Percentiles rank a stretch among this genome's conserved stretches.
Evolutionary conservation across 2,329 filamentous ascomycete species (phyloP).

Genomic region (Bipolaris zeicola): DNA sequence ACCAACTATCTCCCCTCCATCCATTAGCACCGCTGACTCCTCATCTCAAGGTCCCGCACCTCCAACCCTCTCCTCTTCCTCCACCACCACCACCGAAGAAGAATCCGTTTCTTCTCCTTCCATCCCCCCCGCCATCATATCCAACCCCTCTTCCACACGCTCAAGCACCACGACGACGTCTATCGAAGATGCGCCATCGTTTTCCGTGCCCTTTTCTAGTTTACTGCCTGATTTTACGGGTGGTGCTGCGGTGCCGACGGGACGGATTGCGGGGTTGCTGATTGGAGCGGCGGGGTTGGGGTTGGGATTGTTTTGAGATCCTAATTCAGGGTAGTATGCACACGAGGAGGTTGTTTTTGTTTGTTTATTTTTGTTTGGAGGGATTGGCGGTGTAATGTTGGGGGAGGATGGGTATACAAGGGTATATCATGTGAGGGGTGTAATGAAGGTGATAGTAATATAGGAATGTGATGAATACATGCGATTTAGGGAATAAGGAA

Average conservation of each 20-base stretch:
- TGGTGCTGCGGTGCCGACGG: slow-evolving; percentile 23
- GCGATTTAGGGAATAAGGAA: too few species aligned
- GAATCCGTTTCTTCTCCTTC: background rate
- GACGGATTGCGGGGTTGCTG: slow-evolving; percentile 25
- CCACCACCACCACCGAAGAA: slow-evolving; percentile 2
- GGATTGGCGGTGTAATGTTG: too few species aligned
- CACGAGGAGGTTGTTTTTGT: too few species aligned
- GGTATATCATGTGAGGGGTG: too few species aligned
- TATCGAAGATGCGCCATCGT: slow-evolving; percentile 4
- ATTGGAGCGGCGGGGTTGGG: slow-evolving; percentile 35
- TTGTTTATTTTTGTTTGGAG: too few species aligned
- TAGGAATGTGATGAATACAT: too few species aligned
- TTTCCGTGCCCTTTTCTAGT: slow-evolving; percentile 14
- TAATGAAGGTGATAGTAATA: too few species aligned
- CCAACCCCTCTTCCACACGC: slow-evolving; percentile 17
- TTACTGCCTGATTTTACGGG: slow-evolving; percentile 19
- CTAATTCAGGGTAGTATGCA: too few species aligned
- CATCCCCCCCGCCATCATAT: slow-evolving; percentile 4
- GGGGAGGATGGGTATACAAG: too few species aligned
- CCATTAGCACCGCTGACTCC: slow-evolving; percentile 32
- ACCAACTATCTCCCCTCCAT: slow-evolving; percentile 20
- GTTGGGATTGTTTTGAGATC: slow-evolving; percentile 26
- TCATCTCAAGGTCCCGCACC: slow-evolving; percentile 23
- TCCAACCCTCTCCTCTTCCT: background rate
- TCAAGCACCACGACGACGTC: slow-evolving; percentile 15